Evolutionary conservation across 1,284 basidiomycete species (phyloP).

Genomic region (Ustilago tritici): DNA sequence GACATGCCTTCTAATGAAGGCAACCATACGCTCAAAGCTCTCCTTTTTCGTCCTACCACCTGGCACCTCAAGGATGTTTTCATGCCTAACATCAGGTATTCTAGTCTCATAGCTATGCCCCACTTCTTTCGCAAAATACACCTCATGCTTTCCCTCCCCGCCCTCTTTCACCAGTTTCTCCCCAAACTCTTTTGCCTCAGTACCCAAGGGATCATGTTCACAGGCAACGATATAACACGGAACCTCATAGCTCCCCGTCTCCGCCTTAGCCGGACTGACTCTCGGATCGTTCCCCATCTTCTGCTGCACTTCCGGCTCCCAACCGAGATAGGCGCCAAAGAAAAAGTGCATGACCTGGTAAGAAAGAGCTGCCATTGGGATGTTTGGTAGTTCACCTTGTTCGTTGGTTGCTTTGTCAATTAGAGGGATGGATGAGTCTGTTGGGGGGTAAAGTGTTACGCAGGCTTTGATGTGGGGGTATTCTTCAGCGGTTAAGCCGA

Average conservation of each 20-base stretch:
- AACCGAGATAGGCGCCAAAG: conserved; percentile 39
- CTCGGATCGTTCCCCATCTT: conserved; percentile 28
- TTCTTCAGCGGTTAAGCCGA: conserved; percentile 31
- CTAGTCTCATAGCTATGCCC: conserved; percentile 43
- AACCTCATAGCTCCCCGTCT: conserved; percentile 17
- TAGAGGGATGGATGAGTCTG: conserved; percentile 30
- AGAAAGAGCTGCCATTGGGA: conserved; percentile 38
- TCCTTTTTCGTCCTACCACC: conserved; percentile 38
- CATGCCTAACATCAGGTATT: conserved; percentile 29
- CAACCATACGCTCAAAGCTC: conserved; percentile 26
- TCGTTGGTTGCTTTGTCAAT: conserved; percentile 38
- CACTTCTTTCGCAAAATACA: conserved; percentile 37
- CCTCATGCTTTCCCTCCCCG: conserved; percentile 16
- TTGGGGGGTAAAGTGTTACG: conserved; percentile 36
- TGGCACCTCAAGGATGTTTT: conserved; percentile 7
- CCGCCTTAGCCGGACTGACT: conserved; percentile 26
- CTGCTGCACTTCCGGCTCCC: conserved; percentile 6
- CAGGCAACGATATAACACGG: conserved; percentile 46
- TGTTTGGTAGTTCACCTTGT: conserved; percentile 13
- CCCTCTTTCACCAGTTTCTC: conserved; percentile 6
- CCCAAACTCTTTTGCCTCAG: conserved; percentile 29
- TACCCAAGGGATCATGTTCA: conserved; percentile 41
- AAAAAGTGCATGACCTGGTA: conserved; percentile 38
- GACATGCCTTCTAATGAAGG: conserved; percentile 28
- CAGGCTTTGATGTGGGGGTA: conserved; percentile 36